Evolutionary conservation across 1,284 basidiomycete genomes (phyloP).

Genomic region (Ustilago vetiveriae): DNA sequence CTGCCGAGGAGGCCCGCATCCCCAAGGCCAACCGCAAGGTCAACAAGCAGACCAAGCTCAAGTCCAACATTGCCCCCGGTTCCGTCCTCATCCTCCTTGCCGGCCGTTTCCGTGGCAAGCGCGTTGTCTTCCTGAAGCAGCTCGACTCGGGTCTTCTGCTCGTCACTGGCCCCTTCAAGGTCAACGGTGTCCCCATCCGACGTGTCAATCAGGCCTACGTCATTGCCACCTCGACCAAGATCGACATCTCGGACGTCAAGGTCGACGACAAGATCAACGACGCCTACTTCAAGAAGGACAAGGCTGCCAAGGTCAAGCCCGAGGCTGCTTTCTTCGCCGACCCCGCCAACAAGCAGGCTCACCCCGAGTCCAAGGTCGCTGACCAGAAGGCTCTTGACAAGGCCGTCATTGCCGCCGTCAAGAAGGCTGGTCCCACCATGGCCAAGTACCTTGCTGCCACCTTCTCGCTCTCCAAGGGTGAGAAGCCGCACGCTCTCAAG

Average conservation of each 20-base stretch:
- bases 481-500: conserved; percentile 83
- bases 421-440: conserved; percentile 86
- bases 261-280: conserved; percentile 85
- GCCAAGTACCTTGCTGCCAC: conserved; percentile 92
- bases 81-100: conserved; percentile 96
- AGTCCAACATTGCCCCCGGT: conserved; percentile 89
- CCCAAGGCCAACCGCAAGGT: conserved; percentile 93
- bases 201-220: conserved; percentile 99
- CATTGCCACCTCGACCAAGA: conserved; percentile 95
- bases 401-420: conserved; percentile 83
- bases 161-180: conserved; percentile 96
- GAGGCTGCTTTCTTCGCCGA: conserved; percentile 95
- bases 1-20: conserved; percentile 87
- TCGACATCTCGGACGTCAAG: conserved; percentile 82
- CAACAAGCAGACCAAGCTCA: conserved; percentile 76
- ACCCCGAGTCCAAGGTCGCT: conserved; percentile 86
- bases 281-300: conserved; percentile 78
- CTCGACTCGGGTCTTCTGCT: conserved; percentile 90
- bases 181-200: conserved; percentile 98
- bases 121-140: conserved; percentile 98
- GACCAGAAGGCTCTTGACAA: conserved; percentile 93
- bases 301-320: conserved; percentile 82
- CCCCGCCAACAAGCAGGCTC: conserved; percentile 88
- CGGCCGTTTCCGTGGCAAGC: conserved; percentile 97
- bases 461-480: conserved; percentile 95